These are phyloP conservation scores for Dalbergia oliveri DNA, from an alignment of 306 rosid species.

Conservation along the genomic window DNA sequence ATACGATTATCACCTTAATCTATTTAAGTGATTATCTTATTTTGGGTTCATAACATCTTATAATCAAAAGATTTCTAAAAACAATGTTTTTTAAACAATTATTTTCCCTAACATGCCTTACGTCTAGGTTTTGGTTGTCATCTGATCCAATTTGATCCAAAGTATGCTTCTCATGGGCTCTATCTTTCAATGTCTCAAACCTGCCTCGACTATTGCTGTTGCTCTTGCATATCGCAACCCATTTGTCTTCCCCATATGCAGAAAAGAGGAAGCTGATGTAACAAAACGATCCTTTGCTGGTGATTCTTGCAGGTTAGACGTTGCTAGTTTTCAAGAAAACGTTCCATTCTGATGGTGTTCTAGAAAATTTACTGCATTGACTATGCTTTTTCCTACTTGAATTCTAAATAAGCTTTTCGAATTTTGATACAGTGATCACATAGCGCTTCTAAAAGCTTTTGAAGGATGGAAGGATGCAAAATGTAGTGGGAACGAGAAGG, in stretches of 20 bases:
- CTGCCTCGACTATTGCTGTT: constrained; percentile 94
- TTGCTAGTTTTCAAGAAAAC: constrained; percentile 30
- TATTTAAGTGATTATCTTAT: background rate
- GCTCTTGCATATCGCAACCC: constrained; percentile 94
- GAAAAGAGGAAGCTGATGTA: constrained; percentile 94
- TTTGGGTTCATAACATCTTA: background rate
- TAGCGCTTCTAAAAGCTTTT: constrained; percentile 92
- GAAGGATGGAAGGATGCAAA: constrained; percentile 97
- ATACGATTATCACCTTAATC: constrained; percentile 38
- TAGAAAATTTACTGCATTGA: constrained; percentile 13
- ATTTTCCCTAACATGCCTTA: background rate
- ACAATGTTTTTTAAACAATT: background rate
- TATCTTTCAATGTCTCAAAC: no score
- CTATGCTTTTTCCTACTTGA: constrained; percentile 33
- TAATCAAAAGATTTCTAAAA: background rate
- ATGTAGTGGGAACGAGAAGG: constrained; percentile 65
- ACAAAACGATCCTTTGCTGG: constrained; percentile 86
- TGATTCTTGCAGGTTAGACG: constrained; percentile 87
- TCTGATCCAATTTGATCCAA: constrained; percentile 42
- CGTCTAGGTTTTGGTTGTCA: no score
- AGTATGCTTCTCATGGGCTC: no score
- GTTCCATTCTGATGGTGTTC: constrained; percentile 24
- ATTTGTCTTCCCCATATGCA: constrained; percentile 84
- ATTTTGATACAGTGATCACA: no score
- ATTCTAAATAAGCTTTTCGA: constrained; percentile 32